These are phyloP conservation scores for Crithidia fasciculata DNA, from an alignment of 208 protist species.

Conservation along the genomic window DNA sequence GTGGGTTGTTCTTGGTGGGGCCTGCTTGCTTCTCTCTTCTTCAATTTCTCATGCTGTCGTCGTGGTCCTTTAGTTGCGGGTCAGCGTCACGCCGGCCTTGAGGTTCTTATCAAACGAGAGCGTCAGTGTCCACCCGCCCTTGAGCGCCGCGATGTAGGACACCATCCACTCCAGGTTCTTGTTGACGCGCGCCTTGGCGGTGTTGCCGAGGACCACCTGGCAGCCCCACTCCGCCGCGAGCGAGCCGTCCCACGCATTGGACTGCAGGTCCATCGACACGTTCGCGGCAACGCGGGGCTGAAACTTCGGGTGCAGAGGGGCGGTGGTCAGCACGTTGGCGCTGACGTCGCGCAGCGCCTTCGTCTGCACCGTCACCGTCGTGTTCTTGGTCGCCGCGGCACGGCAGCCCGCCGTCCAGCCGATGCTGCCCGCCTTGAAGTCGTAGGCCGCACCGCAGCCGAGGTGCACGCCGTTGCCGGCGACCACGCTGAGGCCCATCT, in stretches of 20 bases:
- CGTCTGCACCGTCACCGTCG: slow-evolving; percentile 49
- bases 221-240: slow-evolving; percentile 59
- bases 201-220: slow-evolving; percentile 53
- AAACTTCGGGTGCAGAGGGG: slow-evolving; percentile 43
- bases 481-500: slow-evolving; percentile 56
- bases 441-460: slow-evolving; percentile 64
- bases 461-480: slow-evolving; percentile 45
- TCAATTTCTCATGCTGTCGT: not conserved
- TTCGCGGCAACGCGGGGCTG: slow-evolving; percentile 36
- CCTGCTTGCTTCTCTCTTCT: not conserved
- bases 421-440: slow-evolving; percentile 47
- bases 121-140: slow-evolving; percentile 63
- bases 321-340: slow-evolving; percentile 37
- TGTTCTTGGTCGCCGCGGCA: slow-evolving; percentile 28
- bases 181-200: slow-evolving; percentile 62
- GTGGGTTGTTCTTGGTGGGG: not conserved
- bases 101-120: slow-evolving; percentile 61
- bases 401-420: slow-evolving; percentile 60
- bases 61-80: slow-evolving; percentile 31
- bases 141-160: slow-evolving; percentile 60
- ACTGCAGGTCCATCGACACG: slow-evolving; percentile 26
- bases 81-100: slow-evolving; percentile 54
- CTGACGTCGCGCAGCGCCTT: slow-evolving; percentile 44
- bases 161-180: slow-evolving; percentile 59
- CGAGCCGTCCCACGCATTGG: slow-evolving; percentile 31